A percentile compares a stretch with the other conserved stretches of the same genome.
phyloP scores from a whole-genome alignment of 306 rosid genomes.

The Cercis canadensis region DNA sequence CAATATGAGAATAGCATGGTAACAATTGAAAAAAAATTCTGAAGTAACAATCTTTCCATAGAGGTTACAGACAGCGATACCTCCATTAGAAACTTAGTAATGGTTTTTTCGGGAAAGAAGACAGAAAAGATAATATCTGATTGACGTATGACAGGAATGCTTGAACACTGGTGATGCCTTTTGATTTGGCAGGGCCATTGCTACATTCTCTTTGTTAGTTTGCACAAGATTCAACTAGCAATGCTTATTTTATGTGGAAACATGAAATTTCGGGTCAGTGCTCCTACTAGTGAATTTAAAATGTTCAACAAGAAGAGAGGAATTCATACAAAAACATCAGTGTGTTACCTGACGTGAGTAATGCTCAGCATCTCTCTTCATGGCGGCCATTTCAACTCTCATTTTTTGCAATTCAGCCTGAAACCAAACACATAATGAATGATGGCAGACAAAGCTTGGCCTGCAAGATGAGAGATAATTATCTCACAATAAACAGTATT shows the following conservation, averaged over 20 bases:
- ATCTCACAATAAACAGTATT: slow-evolving; percentile 31
- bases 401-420: slow-evolving; percentile 90
- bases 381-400: slow-evolving; percentile 99
- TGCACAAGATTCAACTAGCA: neutral
- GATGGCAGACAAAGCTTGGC: slow-evolving; percentile 30
- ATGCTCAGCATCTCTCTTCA: slow-evolving; percentile 99
- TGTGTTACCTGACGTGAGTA: slow-evolving; percentile 91
- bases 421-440: slow-evolving; percentile 38
- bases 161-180: no score
- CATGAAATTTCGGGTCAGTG: neutral
- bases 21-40: slow-evolving; percentile 13
- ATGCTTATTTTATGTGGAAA: neutral
- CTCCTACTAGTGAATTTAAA: slow-evolving; percentile 12
- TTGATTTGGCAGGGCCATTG: no score
- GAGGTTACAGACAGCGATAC: neutral
- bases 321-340: slow-evolving; percentile 31
- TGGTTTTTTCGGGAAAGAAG: no score
- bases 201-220: no score
- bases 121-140: neutral
- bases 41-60: slow-evolving; percentile 7
- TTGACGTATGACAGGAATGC: neutral
- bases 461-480: slow-evolving; percentile 11
- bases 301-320: slow-evolving; percentile 1
- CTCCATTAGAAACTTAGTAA: slow-evolving; percentile 12
- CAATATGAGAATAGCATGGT: slow-evolving; percentile 12